Percentiles rank a stretch among this genome's conserved stretches.
Conservation (phyloP, 2,329 filamentous ascomycete species). For the Venturia nashicola region DNA sequence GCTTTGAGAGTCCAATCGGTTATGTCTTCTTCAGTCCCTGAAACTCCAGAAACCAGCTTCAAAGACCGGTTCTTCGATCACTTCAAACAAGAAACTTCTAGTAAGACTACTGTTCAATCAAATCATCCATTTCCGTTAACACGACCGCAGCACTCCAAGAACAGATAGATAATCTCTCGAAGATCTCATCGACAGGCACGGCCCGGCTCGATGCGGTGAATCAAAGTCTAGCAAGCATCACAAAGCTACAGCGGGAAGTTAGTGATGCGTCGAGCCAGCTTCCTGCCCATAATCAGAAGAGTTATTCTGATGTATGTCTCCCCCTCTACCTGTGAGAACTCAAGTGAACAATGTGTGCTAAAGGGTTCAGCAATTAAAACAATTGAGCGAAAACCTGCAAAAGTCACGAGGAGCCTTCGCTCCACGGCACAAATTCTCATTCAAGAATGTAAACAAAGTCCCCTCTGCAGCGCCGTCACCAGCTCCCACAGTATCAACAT, state of each 20-base stretch:
- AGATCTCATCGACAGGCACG: constrained; percentile 50
- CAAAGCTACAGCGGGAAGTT: constrained; percentile 69
- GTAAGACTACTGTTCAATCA: constrained; percentile 31
- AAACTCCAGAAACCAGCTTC: constrained; percentile 11
- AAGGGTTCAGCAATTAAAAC: constrained; percentile 57
- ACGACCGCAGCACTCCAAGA: constrained; percentile 57
- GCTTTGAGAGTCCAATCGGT: background rate
- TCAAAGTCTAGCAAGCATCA: constrained; percentile 66
- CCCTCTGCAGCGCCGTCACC: constrained; percentile 27
- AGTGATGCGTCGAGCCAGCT: constrained; percentile 72
- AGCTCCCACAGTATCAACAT: constrained; percentile 23
- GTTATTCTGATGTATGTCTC: constrained; percentile 43
- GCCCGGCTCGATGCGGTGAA: constrained; percentile 75
- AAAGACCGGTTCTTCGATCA: constrained; percentile 72
- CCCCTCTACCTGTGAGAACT: background rate
- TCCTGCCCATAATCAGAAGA: constrained; percentile 79
- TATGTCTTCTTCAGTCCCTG: constrained; percentile 12
- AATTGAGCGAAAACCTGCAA: constrained; percentile 65
- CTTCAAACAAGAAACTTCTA: constrained; percentile 63
- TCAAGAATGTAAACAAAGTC: constrained; percentile 50
- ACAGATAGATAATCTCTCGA: constrained; percentile 56
- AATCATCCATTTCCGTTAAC: constrained; percentile 11
- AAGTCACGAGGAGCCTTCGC: constrained; percentile 54
- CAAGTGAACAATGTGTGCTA: background rate
- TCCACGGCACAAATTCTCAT: constrained; percentile 72